A percentile compares a stretch with the other conserved stretches of the same genome.
phyloP scores from a whole-genome alignment of 768 basidiomycete species.

The Vishniacozyma victoriae region DNA sequence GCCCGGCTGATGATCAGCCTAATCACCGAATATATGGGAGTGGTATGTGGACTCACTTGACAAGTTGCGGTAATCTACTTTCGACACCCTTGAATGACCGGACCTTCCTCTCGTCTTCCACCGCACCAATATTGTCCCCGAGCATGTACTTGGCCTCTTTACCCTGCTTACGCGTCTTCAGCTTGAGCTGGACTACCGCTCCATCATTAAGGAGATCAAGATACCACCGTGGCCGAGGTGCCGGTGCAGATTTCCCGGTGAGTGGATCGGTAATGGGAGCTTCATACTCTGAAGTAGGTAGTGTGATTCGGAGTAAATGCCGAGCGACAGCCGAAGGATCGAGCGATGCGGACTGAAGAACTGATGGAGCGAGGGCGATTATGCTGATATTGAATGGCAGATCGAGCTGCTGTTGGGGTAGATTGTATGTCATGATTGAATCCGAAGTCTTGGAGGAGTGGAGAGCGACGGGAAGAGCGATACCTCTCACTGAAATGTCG shows the following conservation, averaged over 20 bases:
- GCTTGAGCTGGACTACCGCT: slow-evolving; percentile 56
- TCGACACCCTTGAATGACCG: slow-evolving; percentile 5
- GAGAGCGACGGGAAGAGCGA: slow-evolving; percentile 51
- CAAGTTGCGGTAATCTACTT: slow-evolving; percentile 24
- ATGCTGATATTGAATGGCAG: slow-evolving; percentile 52
- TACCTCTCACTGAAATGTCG: slow-evolving; percentile 47
- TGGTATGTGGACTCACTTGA: slow-evolving; percentile 1
- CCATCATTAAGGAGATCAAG: slow-evolving; percentile 56
- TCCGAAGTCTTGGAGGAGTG: slow-evolving; percentile 44
- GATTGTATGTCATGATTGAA: slow-evolving; percentile 20
- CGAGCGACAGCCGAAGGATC: slow-evolving; percentile 54
- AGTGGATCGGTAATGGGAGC: slow-evolving; percentile 75
- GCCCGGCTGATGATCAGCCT: slow-evolving; percentile 1
- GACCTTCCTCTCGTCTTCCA: slow-evolving; percentile 50
- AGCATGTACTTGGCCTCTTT: slow-evolving; percentile 16
- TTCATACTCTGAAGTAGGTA: slow-evolving; percentile 76
- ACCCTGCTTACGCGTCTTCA: slow-evolving; percentile 38
- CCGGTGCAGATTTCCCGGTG: slow-evolving; percentile 53
- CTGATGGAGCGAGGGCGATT: slow-evolving; percentile 73
- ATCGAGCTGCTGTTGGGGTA: slow-evolving; percentile 12
- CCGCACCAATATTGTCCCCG: slow-evolving; percentile 11
- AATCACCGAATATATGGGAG: neutral
- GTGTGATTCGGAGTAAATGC: slow-evolving; percentile 67
- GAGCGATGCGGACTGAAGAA: slow-evolving; percentile 59
- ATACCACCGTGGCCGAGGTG: slow-evolving; percentile 62